Percentiles rank a stretch among this genome's conserved stretches.
Conservation (phyloP, 495 filamentous ascomycete genomes). For the Aspergillus saccharolyticus region DNA sequence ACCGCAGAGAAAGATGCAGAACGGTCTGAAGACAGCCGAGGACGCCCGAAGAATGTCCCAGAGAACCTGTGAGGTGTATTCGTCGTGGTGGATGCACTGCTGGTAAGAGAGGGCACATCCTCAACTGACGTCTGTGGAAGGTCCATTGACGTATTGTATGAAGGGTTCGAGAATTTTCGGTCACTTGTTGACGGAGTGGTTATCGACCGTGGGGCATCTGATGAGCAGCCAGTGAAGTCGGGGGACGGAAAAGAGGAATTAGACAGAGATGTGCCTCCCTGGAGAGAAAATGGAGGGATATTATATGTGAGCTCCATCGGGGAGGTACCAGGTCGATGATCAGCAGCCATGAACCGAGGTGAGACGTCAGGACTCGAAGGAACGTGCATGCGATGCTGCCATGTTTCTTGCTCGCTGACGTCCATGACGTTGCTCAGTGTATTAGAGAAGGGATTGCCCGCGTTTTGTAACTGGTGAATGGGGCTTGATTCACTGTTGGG, state of each 20-base stretch:
- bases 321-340: constrained; percentile 45
- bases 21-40: constrained; percentile 51
- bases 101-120: constrained; percentile 81
- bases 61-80: constrained; percentile 49
- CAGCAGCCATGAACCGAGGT: constrained; percentile 38
- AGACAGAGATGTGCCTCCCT: constrained; percentile 35
- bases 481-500: constrained; percentile 3
- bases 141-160: constrained; percentile 55
- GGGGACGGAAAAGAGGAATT: constrained; percentile 48
- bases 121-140: constrained; percentile 73
- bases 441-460: constrained; percentile 20
- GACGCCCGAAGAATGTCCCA: constrained; percentile 40
- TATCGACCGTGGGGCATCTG: constrained; percentile 53
- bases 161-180: constrained; percentile 37
- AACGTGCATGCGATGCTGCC: constrained; percentile 17
- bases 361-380: constrained; percentile 41
- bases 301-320: constrained; percentile 49
- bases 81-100: constrained; percentile 81
- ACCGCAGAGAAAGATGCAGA: constrained; percentile 65
- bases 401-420: constrained; percentile 29
- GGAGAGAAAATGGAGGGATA: constrained; percentile 45
- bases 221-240: constrained; percentile 45
- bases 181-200: constrained; percentile 46
- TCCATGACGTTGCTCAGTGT: constrained; percentile 26
- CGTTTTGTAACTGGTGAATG: constrained; percentile 15